phyloP scores from a whole-genome alignment of 2,329 filamentous ascomycete genomes.

The Penicillium olsonii region DNA sequence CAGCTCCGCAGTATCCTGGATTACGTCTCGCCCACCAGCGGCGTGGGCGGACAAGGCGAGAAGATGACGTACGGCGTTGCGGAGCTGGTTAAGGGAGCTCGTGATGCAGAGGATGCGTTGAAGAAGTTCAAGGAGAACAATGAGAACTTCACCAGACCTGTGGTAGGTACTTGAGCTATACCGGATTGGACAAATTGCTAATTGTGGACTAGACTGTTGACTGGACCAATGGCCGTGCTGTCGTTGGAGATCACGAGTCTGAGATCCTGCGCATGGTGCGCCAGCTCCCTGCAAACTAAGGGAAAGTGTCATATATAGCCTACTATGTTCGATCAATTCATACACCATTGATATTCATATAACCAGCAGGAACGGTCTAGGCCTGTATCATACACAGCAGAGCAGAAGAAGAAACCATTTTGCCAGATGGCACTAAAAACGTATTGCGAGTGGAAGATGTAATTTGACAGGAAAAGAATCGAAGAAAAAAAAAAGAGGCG shows the following conservation, averaged over 20 bases:
- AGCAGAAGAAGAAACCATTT: constrained; percentile 12
- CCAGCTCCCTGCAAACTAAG: constrained; percentile 39
- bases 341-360: constrained; percentile 4
- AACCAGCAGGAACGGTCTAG: constrained; percentile 18
- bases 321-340: constrained; percentile 1
- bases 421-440: constrained; percentile 16
- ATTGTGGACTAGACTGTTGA: constrained; percentile 63
- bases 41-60: constrained; percentile 57
- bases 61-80: constrained; percentile 63
- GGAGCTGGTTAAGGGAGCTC: constrained; percentile 74
- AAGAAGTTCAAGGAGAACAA: constrained; percentile 73
- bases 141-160: constrained; percentile 68
- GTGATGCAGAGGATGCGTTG: constrained; percentile 73
- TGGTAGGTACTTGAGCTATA: constrained; percentile 60
- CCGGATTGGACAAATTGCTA: constrained; percentile 22
- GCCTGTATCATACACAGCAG: constrained; percentile 34
- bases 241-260: constrained; percentile 76
- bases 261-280: constrained; percentile 83
- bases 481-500: constrained; percentile 21
- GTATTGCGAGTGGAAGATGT: constrained; percentile 21
- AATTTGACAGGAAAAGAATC: constrained; percentile 3
- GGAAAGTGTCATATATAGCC: not conserved
- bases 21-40: constrained; percentile 57
- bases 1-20: constrained; percentile 83
- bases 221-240: constrained; percentile 87